These are phyloP conservation scores for Monosporozyma siamensis DNA, from an alignment of 805 yeast genomes.

Conservation along the genomic window DNA sequence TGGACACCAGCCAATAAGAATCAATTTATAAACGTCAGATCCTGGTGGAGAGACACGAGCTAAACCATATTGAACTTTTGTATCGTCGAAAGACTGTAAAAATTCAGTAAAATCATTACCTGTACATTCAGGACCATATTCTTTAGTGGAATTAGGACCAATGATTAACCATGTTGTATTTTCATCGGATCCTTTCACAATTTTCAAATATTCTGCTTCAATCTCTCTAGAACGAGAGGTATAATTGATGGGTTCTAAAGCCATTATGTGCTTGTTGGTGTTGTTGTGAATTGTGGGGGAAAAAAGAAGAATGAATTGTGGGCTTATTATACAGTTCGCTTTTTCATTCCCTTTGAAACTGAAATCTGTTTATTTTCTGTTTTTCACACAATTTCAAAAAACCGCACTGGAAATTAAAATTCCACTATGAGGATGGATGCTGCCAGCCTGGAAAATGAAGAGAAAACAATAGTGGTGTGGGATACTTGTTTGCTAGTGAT, in stretches of 20 bases:
- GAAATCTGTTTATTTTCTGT: too few species aligned
- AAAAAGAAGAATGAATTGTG: too few species aligned
- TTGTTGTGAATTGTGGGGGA: too few species aligned
- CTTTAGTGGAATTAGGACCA: slow-evolving; percentile 53
- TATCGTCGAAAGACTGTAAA: slow-evolving; percentile 73
- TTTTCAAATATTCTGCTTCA: slow-evolving; percentile 63
- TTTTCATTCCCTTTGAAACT: too few species aligned
- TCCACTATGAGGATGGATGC: too few species aligned
- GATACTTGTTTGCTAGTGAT: too few species aligned
- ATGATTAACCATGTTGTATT: slow-evolving; percentile 68
- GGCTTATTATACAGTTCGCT: too few species aligned
- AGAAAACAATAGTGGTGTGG: too few species aligned
- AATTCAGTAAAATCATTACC: slow-evolving; percentile 69
- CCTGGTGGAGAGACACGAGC: slow-evolving; percentile 83
- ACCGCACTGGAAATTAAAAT: too few species aligned
- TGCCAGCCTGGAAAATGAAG: too few species aligned
- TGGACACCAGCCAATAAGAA: slow-evolving; percentile 93
- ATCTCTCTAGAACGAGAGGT: slow-evolving; percentile 68
- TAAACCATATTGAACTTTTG: slow-evolving; percentile 83
- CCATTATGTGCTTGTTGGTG: slow-evolving; percentile 15
- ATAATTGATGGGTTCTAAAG: slow-evolving; percentile 41
- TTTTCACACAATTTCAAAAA: too few species aligned
- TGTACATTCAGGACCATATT: slow-evolving; percentile 35
- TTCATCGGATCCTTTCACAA: slow-evolving; percentile 63
- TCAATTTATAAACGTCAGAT: slow-evolving; percentile 77